These are phyloP conservation scores for Eucalyptus camaldulensis DNA, from an alignment of 345 rosid genomes.

Conservation along the genomic window DNA sequence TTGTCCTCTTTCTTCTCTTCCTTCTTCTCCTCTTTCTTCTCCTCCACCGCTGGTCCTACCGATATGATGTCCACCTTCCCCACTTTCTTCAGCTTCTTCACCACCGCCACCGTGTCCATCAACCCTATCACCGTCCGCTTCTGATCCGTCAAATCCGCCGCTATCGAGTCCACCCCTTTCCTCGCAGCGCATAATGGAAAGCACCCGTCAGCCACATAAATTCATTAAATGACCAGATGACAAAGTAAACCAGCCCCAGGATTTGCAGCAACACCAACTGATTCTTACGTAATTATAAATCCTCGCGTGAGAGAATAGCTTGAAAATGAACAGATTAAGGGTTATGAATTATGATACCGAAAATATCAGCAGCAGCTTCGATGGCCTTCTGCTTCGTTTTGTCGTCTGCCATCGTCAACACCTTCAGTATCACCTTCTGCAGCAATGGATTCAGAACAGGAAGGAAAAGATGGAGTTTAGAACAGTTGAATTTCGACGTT, in stretches of 20 bases:
- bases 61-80: slow-evolving; percentile 7
- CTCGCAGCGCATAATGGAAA: background rate
- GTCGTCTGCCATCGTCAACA: background rate
- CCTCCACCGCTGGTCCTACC: slow-evolving; percentile 12
- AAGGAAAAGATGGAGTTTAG: background rate
- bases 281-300: background rate
- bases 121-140: slow-evolving; percentile 10
- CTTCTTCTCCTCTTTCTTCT: background rate
- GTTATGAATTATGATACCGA: background rate
- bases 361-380: slow-evolving; percentile 1
- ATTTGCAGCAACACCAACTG: background rate
- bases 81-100: slow-evolving; percentile 12
- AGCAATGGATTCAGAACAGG: background rate
- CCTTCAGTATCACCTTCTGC: slow-evolving; percentile 4
- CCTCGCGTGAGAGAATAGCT: background rate
- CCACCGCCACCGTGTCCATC: slow-evolving; percentile 13
- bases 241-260: background rate
- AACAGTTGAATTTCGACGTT: background rate
- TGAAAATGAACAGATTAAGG: background rate
- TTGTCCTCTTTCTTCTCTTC: background rate
- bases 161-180: slow-evolving; percentile 7
- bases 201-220: background rate
- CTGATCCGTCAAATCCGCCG: slow-evolving; percentile 9
- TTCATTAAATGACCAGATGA: background rate
- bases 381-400: slow-evolving; percentile 4